Evolutionary conservation across 768 basidiomycete species (phyloP).

Genomic region (Pisolithus orientalis): DNA sequence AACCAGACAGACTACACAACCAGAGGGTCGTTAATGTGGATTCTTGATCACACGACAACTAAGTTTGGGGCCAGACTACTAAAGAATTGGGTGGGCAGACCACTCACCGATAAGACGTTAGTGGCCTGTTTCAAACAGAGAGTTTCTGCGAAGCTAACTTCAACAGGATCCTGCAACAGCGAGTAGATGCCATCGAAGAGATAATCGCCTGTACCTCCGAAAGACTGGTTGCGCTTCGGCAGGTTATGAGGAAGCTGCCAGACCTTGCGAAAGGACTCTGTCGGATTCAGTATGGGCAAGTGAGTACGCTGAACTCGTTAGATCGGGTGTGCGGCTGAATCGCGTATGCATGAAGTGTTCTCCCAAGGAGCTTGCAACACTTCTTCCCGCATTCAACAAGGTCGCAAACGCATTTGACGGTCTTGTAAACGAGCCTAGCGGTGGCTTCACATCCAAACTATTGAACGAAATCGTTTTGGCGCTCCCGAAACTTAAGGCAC

Average conservation of each 20-base stretch:
- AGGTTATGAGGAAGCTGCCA: constrained; percentile 67
- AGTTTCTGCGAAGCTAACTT: background rate
- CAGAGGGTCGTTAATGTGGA: constrained; percentile 75
- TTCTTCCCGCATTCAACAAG: constrained; percentile 71
- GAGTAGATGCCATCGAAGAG: constrained; percentile 83
- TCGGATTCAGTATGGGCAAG: constrained; percentile 88
- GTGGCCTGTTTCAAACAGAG: constrained; percentile 11
- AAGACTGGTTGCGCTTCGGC: constrained; percentile 59
- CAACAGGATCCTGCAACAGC: constrained; percentile 61
- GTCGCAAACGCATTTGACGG: constrained; percentile 58
- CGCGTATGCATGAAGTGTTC: constrained; percentile 48
- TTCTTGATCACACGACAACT: constrained; percentile 83
- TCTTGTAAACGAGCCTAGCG: constrained; percentile 35
- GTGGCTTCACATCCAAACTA: constrained; percentile 57
- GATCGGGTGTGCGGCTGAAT: background rate
- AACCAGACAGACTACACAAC: constrained; percentile 78
- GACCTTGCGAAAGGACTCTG: constrained; percentile 84
- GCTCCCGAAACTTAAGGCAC: constrained; percentile 57
- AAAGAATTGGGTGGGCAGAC: constrained; percentile 80
- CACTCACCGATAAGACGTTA: constrained; percentile 68
- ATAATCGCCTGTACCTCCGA: constrained; percentile 58
- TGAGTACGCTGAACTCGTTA: constrained; percentile 25
- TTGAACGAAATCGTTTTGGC: constrained; percentile 65
- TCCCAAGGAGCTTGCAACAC: constrained; percentile 70
- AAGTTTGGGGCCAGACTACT: constrained; percentile 83